Base-by-base conservation (phyloP, 2,329 filamentous ascomycete genomes). In the Fusarium udum region DNA sequence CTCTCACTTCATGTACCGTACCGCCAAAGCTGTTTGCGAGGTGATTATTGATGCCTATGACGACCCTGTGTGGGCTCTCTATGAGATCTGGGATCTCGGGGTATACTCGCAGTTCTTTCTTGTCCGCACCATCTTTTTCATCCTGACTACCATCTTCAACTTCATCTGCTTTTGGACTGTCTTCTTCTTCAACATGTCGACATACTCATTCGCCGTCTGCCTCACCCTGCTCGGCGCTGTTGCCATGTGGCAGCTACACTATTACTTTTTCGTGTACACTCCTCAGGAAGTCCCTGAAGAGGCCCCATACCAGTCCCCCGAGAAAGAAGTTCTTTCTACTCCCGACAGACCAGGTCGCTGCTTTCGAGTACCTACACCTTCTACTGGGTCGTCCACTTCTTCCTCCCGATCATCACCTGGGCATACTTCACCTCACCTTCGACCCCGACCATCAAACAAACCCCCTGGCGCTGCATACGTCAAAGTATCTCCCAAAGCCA, bases 391-490 rank as follows among this genome's bases (percentile, higher is more conserved):
- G 5, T 64, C 57, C 12, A 31, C 36, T 26, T 55, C 43, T 40
- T 59, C 48, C 26, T 55, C 34, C 8, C 32, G 24, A 26, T 53
- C 58, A 39, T 59, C 34, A 4, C 39, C 9, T n/a, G 32, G 43
- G 22, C 28, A 26, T 20, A 34, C 22, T 32, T 39, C 53, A 32
- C 46, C 32, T 28, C 32, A n/a, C 48, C 36, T 13, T 40, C 28
- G 3, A 46, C 24, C 28, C 34, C 42, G 56, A 28, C 57, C 42
- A 16, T 58, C 53, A 9, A 72, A 53, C 32, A 74, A 74, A 15
- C 70, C 70, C 4, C 53, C 61, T 22, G 55, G 49, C 20, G 70
- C 72, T 10, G 53, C 58, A 32, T 74, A 74, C 46, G 59, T 75
- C 13, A 22, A 51, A 8, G 65, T 70, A 14, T 73, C 69, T 3